These are phyloP conservation scores for Trametes maxima DNA, from an alignment of 768 basidiomycete species.

Conservation along the genomic window DNA sequence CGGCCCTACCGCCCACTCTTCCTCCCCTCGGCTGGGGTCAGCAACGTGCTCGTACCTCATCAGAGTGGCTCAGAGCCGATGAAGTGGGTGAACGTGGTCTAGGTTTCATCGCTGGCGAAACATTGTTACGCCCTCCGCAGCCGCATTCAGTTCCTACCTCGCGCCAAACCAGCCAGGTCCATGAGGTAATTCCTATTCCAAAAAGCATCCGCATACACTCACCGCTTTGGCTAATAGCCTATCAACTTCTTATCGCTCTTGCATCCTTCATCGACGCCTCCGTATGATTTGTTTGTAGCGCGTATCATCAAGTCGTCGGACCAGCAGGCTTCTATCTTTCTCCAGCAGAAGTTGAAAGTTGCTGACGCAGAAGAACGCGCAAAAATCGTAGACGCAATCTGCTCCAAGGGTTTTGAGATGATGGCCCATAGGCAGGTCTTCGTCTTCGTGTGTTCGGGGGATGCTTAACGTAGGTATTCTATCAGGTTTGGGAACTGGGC, in stretches of 20 bases:
- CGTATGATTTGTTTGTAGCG: constrained; percentile 78
- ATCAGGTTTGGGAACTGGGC: constrained; percentile 91
- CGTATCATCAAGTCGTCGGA: constrained; percentile 90
- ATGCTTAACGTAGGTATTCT: background rate
- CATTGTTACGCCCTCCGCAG: constrained; percentile 24
- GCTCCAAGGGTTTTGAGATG: constrained; percentile 84
- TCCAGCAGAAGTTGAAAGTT: constrained; percentile 89
- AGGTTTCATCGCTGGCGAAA: constrained; percentile 17
- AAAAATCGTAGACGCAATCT: constrained; percentile 88
- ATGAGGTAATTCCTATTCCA: constrained; percentile 51
- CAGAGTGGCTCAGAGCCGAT: constrained; percentile 32
- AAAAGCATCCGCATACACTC: background rate
- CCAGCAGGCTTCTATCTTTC: constrained; percentile 88
- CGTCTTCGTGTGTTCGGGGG: background rate
- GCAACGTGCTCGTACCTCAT: constrained; percentile 24
- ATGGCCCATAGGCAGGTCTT: constrained; percentile 76
- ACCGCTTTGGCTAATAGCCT: constrained; percentile 48
- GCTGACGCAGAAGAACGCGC: constrained; percentile 75
- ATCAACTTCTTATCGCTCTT: constrained; percentile 88
- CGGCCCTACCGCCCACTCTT: constrained; percentile 11
- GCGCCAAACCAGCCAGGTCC: constrained; percentile 32
- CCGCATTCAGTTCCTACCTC: constrained; percentile 25
- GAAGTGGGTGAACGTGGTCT: constrained; percentile 13
- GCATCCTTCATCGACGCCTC: constrained; percentile 83
- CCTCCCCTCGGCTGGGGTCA: constrained; percentile 28